Conservation (phyloP, 2,329 filamentous ascomycete species). For the Phialophora tarda region DNA sequence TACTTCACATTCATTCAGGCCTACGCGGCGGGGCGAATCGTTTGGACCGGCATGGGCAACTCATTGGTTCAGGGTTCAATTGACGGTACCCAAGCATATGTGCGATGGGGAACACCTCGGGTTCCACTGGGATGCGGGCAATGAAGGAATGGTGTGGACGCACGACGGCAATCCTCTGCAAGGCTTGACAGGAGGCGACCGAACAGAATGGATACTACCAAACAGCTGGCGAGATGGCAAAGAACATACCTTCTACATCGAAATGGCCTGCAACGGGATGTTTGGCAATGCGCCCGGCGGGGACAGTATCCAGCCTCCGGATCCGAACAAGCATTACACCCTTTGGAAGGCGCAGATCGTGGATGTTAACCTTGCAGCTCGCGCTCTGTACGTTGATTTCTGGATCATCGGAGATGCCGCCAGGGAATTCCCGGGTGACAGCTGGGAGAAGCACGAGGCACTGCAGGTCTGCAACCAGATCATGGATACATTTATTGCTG, state of each 20-base stretch:
- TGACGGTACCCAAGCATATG: conserved; percentile 77
- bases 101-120: conserved; percentile 81
- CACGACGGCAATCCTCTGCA: conserved; percentile 88
- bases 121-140: conserved; percentile 93
- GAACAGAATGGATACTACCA: conserved; percentile 89
- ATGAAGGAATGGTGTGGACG: conserved; percentile 93
- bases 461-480: conserved; percentile 83
- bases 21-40: conserved; percentile 73
- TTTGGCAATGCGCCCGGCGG: conserved; percentile 89
- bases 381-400: conserved; percentile 85
- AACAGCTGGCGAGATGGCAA: conserved; percentile 80
- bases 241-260: conserved; percentile 88
- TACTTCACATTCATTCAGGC: conserved; percentile 73
- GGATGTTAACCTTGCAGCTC: conserved; percentile 83
- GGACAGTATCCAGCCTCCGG: conserved; percentile 85
- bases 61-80: conserved; percentile 89
- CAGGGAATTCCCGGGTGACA: conserved; percentile 84
- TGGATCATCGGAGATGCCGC: conserved; percentile 96
- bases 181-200: conserved; percentile 88
- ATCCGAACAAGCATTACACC: conserved; percentile 80
- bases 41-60: conserved; percentile 98
- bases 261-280: conserved; percentile 99
- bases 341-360: conserved; percentile 82
- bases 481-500: conserved; percentile 86
- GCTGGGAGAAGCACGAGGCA: conserved; percentile 87